Evolutionary conservation across 805 yeast species (phyloP).

Genomic region (Ogataea parapolymorpha): DNA sequence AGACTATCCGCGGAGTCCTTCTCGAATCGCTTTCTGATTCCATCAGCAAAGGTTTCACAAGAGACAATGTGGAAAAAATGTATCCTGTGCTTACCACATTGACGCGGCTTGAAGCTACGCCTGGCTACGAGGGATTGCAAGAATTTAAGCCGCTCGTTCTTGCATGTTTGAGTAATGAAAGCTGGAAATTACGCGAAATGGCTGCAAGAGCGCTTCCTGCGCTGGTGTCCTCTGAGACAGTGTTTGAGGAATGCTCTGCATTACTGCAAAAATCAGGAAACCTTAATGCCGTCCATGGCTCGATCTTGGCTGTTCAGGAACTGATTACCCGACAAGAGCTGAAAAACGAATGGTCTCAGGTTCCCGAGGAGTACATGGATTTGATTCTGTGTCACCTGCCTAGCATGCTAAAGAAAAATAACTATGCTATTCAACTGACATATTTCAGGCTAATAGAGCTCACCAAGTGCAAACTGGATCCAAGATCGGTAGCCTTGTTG

Average conservation of each 20-base stretch:
- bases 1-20: slow-evolving; percentile 49
- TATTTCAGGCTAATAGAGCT: slow-evolving; percentile 20
- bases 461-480: slow-evolving; percentile 2
- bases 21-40: slow-evolving; percentile 39
- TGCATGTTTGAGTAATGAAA: slow-evolving; percentile 45
- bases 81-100: slow-evolving; percentile 76
- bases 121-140: slow-evolving; percentile 49
- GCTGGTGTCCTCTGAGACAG: slow-evolving; percentile 36
- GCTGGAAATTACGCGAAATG: slow-evolving; percentile 88
- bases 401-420: slow-evolving; percentile 12
- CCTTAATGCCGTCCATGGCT: slow-evolving; percentile 60
- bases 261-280: slow-evolving; percentile 14
- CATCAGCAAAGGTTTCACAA: slow-evolving; percentile 19
- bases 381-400: slow-evolving; percentile 25
- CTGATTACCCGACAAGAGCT: slow-evolving; percentile 23
- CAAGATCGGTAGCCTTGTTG: slow-evolving; percentile 22
- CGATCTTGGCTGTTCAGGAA: slow-evolving; percentile 45
- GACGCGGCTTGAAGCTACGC: slow-evolving; percentile 61
- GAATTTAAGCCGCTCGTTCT: slow-evolving; percentile 50
- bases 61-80: slow-evolving; percentile 50
- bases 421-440: slow-evolving; percentile 23
- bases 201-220: slow-evolving; percentile 70
- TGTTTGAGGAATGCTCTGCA: slow-evolving; percentile 27
- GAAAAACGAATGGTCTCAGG: slow-evolving; percentile 26
- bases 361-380: slow-evolving; percentile 25